Base-by-base conservation (phyloP, 495 filamentous ascomycete species). In the Neurospora sp. region DNA sequence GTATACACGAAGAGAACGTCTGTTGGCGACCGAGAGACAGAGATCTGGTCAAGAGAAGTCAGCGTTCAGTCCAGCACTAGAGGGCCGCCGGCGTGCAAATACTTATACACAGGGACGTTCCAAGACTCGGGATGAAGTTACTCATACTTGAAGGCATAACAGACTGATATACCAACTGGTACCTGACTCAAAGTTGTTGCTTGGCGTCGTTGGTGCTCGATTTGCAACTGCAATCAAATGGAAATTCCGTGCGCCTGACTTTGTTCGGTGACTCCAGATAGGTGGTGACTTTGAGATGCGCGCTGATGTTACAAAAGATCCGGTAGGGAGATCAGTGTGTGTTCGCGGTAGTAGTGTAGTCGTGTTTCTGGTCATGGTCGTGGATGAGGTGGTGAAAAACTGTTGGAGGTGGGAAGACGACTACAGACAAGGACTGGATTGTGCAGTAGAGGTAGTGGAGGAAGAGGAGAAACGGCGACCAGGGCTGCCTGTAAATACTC, bases 101-200 rank as follows among this genome's bases (percentile, higher is more conserved):
- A 17, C 0, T 42, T 4, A 44, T 44, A 44, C 41, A 1, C 5
- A 7, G 16, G 41, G 7, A 44, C 16, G 6, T 44, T 44, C 16
- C 41, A n/a, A 44, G 41, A 44, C 3, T 17, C 41, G 7, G 41
- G 2, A 8, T 1, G 41, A 1, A 3, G 0, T 44, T 44, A 44
- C 42, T 44, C 42, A 44, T 17, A 1, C 42, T 8, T n/a, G 17
- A 7, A 3, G 0, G 0, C 17, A n/a, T 17, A 0, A 7, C 0
- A 44, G 0, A n/a, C 7, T n/a, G 0, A 0, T 44, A n/a, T n/a
- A n/a, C 3, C 17, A 8, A 44, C 3, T n/a, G 42, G 42, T n/a
- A 1, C 3, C 3, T 44, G 17, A 44, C 17, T 44, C 42, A 8
- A 17, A n/a, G 16, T 6, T 44, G 42, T n/a, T n/a, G 2, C 16